These are phyloP conservation scores for Russula virescens DNA, from an alignment of 768 basidiomycete genomes.

Conservation along the genomic window DNA sequence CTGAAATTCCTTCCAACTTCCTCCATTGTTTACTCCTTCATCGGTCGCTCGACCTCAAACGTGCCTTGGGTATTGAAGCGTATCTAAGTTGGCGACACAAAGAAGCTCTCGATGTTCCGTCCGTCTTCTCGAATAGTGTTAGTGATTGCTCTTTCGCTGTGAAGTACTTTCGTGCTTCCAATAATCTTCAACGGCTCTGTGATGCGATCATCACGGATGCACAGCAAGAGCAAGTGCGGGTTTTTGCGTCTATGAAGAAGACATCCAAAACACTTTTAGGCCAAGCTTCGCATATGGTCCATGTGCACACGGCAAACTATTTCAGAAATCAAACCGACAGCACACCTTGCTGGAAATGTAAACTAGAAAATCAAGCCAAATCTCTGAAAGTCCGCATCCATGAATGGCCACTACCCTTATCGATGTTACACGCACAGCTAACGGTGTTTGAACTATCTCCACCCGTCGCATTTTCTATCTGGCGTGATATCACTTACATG, in stretches of 20 bases:
- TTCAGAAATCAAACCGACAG: not conserved
- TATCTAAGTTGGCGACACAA: conserved; percentile 8
- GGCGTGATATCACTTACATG: conserved; percentile 10
- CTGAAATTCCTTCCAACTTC: conserved; percentile 37
- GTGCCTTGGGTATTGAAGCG: conserved; percentile 9
- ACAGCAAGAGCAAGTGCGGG: not conserved
- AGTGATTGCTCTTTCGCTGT: conserved; percentile 2
- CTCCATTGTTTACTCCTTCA: conserved; percentile 40
- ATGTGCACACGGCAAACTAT: not conserved
- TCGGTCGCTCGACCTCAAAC: conserved; percentile 16
- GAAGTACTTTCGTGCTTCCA: conserved; percentile 6
- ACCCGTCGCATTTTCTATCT: conserved; percentile 8
- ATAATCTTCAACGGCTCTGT: not conserved
- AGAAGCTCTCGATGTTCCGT: not conserved
- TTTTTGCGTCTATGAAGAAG: not conserved
- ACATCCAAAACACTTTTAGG: not conserved
- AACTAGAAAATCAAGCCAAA: not conserved
- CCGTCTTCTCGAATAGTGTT: conserved; percentile 6
- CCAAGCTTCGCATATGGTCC: not conserved
- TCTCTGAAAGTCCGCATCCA: not conserved
- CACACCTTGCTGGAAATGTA: not conserved
- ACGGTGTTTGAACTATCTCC: conserved; percentile 10
- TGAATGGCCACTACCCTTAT: conserved; percentile 12
- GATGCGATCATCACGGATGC: not conserved
- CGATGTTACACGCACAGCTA: not conserved